Evolutionary conservation across 768 basidiomycete species (phyloP).

Genomic region (Termitomyces sp.): DNA sequence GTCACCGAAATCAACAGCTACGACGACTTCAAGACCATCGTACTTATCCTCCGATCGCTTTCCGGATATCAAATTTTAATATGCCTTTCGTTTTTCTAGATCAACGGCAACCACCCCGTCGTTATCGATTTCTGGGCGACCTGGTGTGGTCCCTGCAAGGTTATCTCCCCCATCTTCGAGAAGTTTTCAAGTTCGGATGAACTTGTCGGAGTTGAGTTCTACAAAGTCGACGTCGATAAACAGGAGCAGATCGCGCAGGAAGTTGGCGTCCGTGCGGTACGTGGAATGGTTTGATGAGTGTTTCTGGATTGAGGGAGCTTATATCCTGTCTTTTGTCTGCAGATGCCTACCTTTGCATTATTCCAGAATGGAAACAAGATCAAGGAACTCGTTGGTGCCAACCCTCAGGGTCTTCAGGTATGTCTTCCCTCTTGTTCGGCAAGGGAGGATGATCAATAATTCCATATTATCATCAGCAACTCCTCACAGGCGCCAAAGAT

Average conservation of each 20-base stretch:
- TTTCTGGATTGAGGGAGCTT: neutral
- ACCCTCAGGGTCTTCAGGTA: constrained; percentile 40
- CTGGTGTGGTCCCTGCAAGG: constrained; percentile 73
- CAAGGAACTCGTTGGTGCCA: constrained; percentile 48
- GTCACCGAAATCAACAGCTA: constrained; percentile 36
- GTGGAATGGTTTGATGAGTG: neutral
- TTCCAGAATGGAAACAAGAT: constrained; percentile 37
- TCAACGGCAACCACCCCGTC: constrained; percentile 44
- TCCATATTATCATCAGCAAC: neutral
- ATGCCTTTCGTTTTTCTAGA: constrained; percentile 27
- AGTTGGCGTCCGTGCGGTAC: constrained; percentile 27
- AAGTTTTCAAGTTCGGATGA: too few relatives aligned
- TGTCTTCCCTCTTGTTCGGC: constrained; percentile 2
- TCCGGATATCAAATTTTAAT: neutral
- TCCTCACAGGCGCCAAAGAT: neutral
- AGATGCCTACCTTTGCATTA: constrained; percentile 36
- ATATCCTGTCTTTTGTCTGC: neutral
- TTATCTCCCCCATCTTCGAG: constrained; percentile 67
- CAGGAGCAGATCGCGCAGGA: constrained; percentile 52
- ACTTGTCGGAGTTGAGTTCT: constrained; percentile 47
- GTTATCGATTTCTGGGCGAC: constrained; percentile 77
- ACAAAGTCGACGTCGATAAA: constrained; percentile 74
- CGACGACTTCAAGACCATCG: constrained; percentile 41
- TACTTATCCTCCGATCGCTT: constrained; percentile 19
- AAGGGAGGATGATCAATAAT: neutral